phyloP scores from a whole-genome alignment of 2,329 filamentous ascomycete species.

The Phialophora expanda region DNA sequence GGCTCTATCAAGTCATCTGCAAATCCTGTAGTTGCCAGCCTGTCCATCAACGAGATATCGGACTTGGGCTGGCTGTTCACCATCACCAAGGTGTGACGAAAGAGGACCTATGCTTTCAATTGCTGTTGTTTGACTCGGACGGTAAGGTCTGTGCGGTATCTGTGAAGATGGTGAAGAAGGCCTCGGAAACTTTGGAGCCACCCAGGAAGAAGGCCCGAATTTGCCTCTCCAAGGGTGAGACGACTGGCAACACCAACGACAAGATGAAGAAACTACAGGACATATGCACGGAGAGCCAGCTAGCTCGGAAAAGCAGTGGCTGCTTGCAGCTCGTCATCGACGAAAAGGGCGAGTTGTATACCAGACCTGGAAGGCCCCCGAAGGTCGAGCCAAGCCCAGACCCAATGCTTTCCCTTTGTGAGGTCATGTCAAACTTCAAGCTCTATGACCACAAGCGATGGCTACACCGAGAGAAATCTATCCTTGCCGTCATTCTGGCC shows the following conservation, averaged over 20 bases:
- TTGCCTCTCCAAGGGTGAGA: not conserved
- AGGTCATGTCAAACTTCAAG: conserved; percentile 1
- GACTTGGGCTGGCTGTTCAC: not conserved
- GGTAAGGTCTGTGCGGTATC: not conserved
- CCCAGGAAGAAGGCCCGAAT: not conserved
- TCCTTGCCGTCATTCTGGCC: not conserved
- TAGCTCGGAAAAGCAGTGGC: not conserved
- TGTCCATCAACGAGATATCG: not conserved
- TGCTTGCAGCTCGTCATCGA: not conserved
- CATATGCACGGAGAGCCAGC: not conserved
- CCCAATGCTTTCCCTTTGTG: not conserved
- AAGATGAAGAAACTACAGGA: not conserved
- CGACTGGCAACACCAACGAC: too few species aligned
- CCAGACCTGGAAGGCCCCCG: too few species aligned
- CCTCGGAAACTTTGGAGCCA: not conserved
- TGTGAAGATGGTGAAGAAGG: not conserved
- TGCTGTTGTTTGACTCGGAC: not conserved
- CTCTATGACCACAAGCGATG: conserved; percentile 11
- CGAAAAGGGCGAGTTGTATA: not conserved
- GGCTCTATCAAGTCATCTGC: not conserved
- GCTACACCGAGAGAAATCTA: conserved; percentile 11
- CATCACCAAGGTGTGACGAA: not conserved
- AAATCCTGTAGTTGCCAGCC: not conserved
- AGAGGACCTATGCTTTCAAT: not conserved
- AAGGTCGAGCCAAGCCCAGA: not conserved